Conservation (phyloP, 139 green algal genomes). For the Tetradesmus lagerheimii region DNA sequence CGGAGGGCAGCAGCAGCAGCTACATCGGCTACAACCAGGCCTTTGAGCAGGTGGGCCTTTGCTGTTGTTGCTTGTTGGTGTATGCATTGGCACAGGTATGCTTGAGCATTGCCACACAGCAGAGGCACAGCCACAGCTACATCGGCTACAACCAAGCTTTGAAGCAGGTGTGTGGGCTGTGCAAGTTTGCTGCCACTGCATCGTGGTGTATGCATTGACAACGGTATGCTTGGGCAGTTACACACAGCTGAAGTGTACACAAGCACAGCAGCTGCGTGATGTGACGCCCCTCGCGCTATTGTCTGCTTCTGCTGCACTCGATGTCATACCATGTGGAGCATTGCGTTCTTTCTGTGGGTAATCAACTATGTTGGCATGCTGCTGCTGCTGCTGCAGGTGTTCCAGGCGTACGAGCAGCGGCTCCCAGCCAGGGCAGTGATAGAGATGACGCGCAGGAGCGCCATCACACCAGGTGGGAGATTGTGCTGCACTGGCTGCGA, state of each 20-base stretch:
- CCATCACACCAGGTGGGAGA: constrained; percentile 15
- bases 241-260: no score
- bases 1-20: background rate
- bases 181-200: no score
- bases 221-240: no score
- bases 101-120: background rate
- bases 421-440: constrained; percentile 49
- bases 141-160: constrained; percentile 46
- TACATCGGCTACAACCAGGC: constrained; percentile 43
- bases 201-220: background rate
- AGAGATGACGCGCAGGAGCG: constrained; percentile 35
- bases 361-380: background rate
- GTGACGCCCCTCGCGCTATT: no score
- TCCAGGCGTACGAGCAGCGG: constrained; percentile 81
- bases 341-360: no score
- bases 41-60: constrained; percentile 74
- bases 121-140: background rate
- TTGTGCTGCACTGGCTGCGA: no score
- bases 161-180: constrained; percentile 78
- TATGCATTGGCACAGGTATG: no score
- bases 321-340: no score
- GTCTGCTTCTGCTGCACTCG: no score
- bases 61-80: constrained; percentile 36
- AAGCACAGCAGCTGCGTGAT: no score
- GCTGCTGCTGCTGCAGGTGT: constrained; percentile 69